Conservation (phyloP, 345 rosid genomes). For the Euphorbia lathyris region DNA sequence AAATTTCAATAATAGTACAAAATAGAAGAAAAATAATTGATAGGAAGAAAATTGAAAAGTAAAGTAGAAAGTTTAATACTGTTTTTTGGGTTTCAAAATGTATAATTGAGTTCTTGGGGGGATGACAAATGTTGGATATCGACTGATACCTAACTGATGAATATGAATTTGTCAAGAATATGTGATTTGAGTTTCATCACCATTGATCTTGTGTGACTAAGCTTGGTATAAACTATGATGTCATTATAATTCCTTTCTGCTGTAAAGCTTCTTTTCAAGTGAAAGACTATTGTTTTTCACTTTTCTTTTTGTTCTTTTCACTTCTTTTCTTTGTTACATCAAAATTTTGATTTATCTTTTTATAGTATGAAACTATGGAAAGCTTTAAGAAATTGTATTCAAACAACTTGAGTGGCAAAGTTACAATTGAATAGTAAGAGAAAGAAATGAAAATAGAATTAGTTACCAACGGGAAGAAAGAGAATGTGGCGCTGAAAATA, state of each 20-base stretch:
- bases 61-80: neutral
- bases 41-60: neutral
- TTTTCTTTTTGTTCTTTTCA: too few relatives aligned
- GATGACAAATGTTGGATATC: conserved; percentile 12
- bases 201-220: conserved; percentile 6
- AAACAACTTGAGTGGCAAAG: too few relatives aligned
- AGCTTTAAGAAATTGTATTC: too few relatives aligned
- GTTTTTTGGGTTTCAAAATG: neutral
- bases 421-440: too few relatives aligned
- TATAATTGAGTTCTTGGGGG: neutral
- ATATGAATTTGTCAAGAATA: neutral
- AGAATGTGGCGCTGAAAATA: too few relatives aligned
- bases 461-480: too few relatives aligned
- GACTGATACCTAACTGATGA: conserved; percentile 16
- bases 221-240: conserved; percentile 8
- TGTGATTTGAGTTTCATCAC: conserved; percentile 14
- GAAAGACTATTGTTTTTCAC: neutral
- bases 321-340: too few relatives aligned
- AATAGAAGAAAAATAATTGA: neutral
- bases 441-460: too few relatives aligned
- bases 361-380: too few relatives aligned
- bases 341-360: too few relatives aligned
- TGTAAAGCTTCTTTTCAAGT: neutral
- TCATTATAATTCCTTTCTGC: conserved; percentile 3
- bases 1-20: too few relatives aligned